These are phyloP conservation scores for Colletotrichum spinosum DNA, from an alignment of 2,329 filamentous ascomycete species.

Conservation along the genomic window DNA sequence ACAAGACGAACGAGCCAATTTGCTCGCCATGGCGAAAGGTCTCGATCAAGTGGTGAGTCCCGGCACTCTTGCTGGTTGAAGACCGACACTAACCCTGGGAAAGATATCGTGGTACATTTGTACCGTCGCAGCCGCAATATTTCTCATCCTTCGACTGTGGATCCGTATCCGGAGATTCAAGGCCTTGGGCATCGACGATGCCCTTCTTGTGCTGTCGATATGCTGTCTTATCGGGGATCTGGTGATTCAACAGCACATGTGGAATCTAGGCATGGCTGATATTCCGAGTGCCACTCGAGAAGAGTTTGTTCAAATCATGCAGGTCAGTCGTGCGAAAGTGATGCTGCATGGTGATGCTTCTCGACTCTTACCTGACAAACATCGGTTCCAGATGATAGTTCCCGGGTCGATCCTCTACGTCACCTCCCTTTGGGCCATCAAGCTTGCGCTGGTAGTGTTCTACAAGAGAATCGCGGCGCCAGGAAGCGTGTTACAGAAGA, in stretches of 20 bases:
- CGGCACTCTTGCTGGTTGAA: not conserved
- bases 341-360: not conserved
- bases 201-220: constrained; percentile 44
- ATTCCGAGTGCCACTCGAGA: constrained; percentile 39
- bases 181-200: constrained; percentile 45
- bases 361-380: not conserved
- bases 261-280: constrained; percentile 42
- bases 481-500: constrained; percentile 47
- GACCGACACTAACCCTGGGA: too few relatives aligned
- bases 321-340: constrained; percentile 30
- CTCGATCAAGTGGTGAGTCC: constrained; percentile 29
- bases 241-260: constrained; percentile 45
- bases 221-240: constrained; percentile 47
- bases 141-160: constrained; percentile 44
- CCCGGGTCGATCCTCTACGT: constrained; percentile 55
- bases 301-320: constrained; percentile 43
- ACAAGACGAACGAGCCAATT: not conserved
- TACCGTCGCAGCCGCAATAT: constrained; percentile 40
- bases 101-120: constrained; percentile 40
- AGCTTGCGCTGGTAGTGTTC: constrained; percentile 53
- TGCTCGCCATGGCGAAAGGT: constrained; percentile 28
- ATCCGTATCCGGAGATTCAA: constrained; percentile 45
- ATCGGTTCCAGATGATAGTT: constrained; percentile 48
- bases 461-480: constrained; percentile 53
- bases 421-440: constrained; percentile 54